phyloP scores from a whole-genome alignment of 2,329 filamentous ascomycete genomes.

The Arachnopeziza araneosa region DNA sequence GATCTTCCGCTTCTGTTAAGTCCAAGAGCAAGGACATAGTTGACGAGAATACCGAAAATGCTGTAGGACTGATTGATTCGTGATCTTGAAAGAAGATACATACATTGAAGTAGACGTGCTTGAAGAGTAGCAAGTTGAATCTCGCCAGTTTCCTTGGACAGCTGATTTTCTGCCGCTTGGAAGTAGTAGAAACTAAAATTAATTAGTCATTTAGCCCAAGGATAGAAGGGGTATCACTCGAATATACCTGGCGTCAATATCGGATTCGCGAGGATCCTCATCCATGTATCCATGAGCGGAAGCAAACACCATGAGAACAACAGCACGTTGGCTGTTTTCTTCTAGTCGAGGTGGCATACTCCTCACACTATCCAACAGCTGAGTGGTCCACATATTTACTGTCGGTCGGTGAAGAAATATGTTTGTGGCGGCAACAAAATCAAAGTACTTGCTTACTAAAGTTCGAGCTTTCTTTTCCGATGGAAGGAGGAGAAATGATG shows the following conservation, averaged over 20 bases:
- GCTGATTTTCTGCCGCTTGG: constrained; percentile 38
- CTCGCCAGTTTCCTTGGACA: constrained; percentile 45
- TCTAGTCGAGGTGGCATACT: constrained; percentile 22
- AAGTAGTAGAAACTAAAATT: constrained; percentile 27
- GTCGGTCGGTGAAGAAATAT: constrained; percentile 50
- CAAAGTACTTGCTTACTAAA: constrained; percentile 48
- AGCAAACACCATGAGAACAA: constrained; percentile 44
- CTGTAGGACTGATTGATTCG: constrained; percentile 57
- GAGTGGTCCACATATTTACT: constrained; percentile 42
- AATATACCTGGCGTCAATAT: constrained; percentile 6
- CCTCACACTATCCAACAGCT: constrained; percentile 33
- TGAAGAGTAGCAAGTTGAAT: constrained; percentile 52
- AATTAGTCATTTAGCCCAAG: not conserved
- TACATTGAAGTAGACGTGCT: constrained; percentile 49
- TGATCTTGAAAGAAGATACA: constrained; percentile 53
- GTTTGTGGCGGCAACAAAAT: constrained; percentile 53
- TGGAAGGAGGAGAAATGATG: constrained; percentile 27
- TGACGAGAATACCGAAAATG: constrained; percentile 50
- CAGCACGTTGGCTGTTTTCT: constrained; percentile 35
- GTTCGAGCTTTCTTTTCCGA: constrained; percentile 31
- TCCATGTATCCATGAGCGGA: constrained; percentile 32
- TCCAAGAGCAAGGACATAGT: constrained; percentile 43
- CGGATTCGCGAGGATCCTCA: not conserved
- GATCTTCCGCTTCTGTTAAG: constrained; percentile 32
- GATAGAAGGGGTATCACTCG: not conserved